These are phyloP conservation scores for Cladorrhinum sp. DNA, from an alignment of 2,329 filamentous ascomycete species.

Conservation along the genomic window DNA sequence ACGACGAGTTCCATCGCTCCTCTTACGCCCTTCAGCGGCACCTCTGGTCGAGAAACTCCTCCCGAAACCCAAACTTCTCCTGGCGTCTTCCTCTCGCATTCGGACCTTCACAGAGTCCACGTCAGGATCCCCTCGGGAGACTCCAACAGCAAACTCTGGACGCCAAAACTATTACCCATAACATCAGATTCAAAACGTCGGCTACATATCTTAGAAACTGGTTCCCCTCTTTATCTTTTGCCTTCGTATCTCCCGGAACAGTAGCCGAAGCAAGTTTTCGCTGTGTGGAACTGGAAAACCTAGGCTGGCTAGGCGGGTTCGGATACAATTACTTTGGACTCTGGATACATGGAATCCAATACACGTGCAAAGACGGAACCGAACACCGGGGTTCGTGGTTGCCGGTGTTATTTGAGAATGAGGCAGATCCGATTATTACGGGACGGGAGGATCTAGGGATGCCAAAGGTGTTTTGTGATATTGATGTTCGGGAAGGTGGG, in stretches of 20 bases:
- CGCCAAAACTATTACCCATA: slow-evolving; percentile 42
- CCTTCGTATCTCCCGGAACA: slow-evolving; percentile 43
- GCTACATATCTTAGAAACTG: slow-evolving; percentile 47
- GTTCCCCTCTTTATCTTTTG: slow-evolving; percentile 42
- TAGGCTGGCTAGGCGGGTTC: slow-evolving; percentile 59
- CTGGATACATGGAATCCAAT: slow-evolving; percentile 61
- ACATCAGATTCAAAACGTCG: slow-evolving; percentile 49
- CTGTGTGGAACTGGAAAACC: slow-evolving; percentile 43
- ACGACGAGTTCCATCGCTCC: slow-evolving; percentile 57
- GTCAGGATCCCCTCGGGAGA: slow-evolving; percentile 35
- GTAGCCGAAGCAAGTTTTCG: slow-evolving; percentile 44
- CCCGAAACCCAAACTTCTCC: slow-evolving; percentile 30
- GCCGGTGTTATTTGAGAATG: slow-evolving; percentile 55
- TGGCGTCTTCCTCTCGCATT: slow-evolving; percentile 47
- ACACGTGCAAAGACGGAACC: slow-evolving; percentile 48
- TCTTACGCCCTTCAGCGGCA: slow-evolving; percentile 48
- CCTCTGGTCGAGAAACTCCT: slow-evolving; percentile 39
- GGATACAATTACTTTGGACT: slow-evolving; percentile 59
- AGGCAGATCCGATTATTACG: slow-evolving; percentile 58
- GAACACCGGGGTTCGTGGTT: slow-evolving; percentile 52
- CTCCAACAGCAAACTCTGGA: neutral
- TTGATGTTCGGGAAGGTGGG: slow-evolving; percentile 41
- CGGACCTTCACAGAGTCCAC: slow-evolving; percentile 45
- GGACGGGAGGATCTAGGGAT: slow-evolving; percentile 61
- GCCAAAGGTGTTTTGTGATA: slow-evolving; percentile 55